Conservation (phyloP, 1,139 yeast species). For the Hyphopichia fennica region DNA sequence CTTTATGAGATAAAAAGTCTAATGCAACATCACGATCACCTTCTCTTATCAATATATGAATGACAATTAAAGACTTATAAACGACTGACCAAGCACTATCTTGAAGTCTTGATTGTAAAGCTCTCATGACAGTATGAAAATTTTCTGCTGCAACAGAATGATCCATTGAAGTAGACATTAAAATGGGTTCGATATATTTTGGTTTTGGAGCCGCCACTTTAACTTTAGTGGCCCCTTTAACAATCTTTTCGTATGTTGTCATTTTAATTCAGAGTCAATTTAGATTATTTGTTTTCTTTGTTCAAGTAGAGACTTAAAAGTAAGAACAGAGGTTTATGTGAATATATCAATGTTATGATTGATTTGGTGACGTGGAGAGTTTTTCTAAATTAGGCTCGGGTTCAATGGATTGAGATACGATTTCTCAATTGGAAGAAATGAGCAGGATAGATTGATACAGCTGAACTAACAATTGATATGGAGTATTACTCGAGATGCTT, state of each 20-base stretch:
- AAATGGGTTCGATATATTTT: slow-evolving; percentile 89
- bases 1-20: slow-evolving; percentile 58
- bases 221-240: slow-evolving; percentile 50
- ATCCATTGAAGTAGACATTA: slow-evolving; percentile 65
- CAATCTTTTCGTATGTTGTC: slow-evolving; percentile 50
- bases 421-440: no score
- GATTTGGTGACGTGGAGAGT: no score
- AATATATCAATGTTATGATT: no score
- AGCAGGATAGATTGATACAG: no score
- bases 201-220: slow-evolving; percentile 97
- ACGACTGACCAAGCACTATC: slow-evolving; percentile 91
- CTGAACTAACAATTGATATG: no score
- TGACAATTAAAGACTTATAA: slow-evolving; percentile 77
- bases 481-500: no score
- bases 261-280: slow-evolving; percentile 19
- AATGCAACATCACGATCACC: slow-evolving; percentile 77
- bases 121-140: slow-evolving; percentile 66
- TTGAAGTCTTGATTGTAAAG: slow-evolving; percentile 59
- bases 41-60: slow-evolving; percentile 90
- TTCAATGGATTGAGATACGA: no score
- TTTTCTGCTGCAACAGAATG: slow-evolving; percentile 49
- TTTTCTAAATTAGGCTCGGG: no score
- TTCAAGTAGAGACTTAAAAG: no score
- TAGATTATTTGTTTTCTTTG: no score
- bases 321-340: no score